Base-by-base conservation (phyloP, 2,329 filamentous ascomycete species). In the Colletotrichum tropicicola region DNA sequence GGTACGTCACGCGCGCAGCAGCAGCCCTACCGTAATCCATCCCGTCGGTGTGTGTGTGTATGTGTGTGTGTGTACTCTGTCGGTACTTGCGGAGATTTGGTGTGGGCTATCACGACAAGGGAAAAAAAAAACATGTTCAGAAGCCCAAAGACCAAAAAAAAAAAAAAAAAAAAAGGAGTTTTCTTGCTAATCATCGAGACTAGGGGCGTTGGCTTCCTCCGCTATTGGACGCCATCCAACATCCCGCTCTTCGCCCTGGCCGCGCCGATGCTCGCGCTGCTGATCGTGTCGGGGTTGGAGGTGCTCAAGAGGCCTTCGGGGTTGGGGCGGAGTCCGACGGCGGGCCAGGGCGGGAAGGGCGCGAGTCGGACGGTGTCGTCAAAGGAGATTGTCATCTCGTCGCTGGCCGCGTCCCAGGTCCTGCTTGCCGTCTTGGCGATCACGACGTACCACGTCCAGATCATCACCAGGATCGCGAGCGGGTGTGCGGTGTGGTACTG, bases 401-500 rank as follows among this genome's bases (percentile, higher is more conserved):
- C 87, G 21, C 81, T 97, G 66, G 93, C 93, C 1, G 78, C 90
- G 4, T 86, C 88, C 4, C 95, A 99, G 76, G 77, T 92, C 1
- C 61, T 94, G 4, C 82, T 99, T 17, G 90, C 91, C 2, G 66
- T 87, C 3, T 77, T 95, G 64, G 92, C 93, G 19, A 77, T 94
- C 19, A 93, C 90, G 12, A 93, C 82, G 68, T 97, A 97, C 73
- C 96, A 99, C 74, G 91, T 98, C 25, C 96, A 99, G 78, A 97
- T 99, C 70, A 91, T 98, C 72, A 97, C 91, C 45, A 88, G 96
- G 23, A 85, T 99, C 15, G 91, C 93, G 2, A 97, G 94, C 0
- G 95, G 90, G 0, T 97, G 95, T 76, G 92, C 94, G 1, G 78
- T 96, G 17, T 98, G 94, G 93, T 96, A 97, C 74, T 90, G 92